Evolutionary conservation across 495 filamentous ascomycete genomes (phyloP), one percentile per base, ranked within the genome.

Genomic region (Penicillium robsamsonii): DNA sequence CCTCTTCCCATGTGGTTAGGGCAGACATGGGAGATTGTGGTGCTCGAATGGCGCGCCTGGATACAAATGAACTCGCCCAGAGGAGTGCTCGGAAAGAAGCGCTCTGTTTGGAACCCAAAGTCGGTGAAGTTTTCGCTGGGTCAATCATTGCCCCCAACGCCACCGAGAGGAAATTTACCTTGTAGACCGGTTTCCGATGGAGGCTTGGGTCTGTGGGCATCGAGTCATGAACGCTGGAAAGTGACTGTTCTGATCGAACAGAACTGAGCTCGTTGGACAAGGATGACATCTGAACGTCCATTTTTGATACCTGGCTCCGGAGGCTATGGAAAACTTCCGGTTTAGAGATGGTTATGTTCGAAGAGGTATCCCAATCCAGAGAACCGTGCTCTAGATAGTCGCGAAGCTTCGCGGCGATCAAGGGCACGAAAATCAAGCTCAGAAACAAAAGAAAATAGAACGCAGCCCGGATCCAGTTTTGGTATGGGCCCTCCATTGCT

Each of bases 1-100:
- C 53, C 24, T 79, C 78, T 12, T 73, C 57, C 78, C 78, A 80
- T 1, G 69, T 52, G 4, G 52, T 46, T 15, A 79, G 61, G 17
- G 75, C 77, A 22, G 68, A 55, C 2, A 65, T 41, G 2, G 74
- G 69, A 1, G 61, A 59, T 18, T 63, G 62, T 13, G 60, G 57
- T 30, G 24, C 29, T 8, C 54, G 62, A 1, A 50, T 25, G 9
- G 11, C 1, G 4, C 5, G 30, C 5, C 27, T 18, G 15, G 50
- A 4, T 18, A 41, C 2, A 17, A n/a, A 46, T 30, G 48, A 29
- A 42, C 47, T 27, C 2, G 56, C 22, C 30, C 30, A 44, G 22
- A 53, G 29, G 2, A 56, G 56, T 2, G 61, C 5, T 3, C 43
- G 51, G 22, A 66, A 53, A 4, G 59, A 37, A 9, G 33, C 49